These are phyloP conservation scores for Neurospora sp. DNA, from an alignment of 2,329 filamentous ascomycete species.

Conservation along the genomic window DNA sequence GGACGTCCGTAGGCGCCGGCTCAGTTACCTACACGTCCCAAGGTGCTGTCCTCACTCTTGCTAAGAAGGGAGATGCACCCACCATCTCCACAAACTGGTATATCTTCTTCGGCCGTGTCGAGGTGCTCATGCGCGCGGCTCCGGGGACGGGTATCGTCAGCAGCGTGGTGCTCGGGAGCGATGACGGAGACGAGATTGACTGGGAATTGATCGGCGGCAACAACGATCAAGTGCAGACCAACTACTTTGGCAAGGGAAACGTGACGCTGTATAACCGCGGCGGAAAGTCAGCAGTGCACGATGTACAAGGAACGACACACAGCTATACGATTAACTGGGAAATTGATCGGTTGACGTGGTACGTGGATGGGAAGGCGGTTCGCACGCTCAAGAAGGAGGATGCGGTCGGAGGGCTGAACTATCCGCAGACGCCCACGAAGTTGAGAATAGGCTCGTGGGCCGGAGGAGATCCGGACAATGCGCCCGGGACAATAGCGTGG, in stretches of 20 bases:
- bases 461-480: constrained; percentile 46
- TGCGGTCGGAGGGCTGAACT: constrained; percentile 47
- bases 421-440: constrained; percentile 66
- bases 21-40: constrained; percentile 17
- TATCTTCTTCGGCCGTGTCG: constrained; percentile 75
- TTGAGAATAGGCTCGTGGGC: constrained; percentile 62
- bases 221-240: constrained; percentile 62
- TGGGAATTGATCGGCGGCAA: constrained; percentile 73
- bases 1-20: constrained; percentile 18
- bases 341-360: constrained; percentile 52
- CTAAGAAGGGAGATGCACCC: constrained; percentile 42
- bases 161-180: constrained; percentile 65
- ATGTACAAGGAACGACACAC: constrained; percentile 44
- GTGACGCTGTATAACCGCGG: constrained; percentile 56
- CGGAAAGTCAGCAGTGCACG: constrained; percentile 41
- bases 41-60: constrained; percentile 43
- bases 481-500: constrained; percentile 62
- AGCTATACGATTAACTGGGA: constrained; percentile 64
- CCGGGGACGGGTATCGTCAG: constrained; percentile 68
- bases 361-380: constrained; percentile 49
- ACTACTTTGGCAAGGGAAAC: constrained; percentile 71
- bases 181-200: constrained; percentile 73
- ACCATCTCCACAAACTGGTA: constrained; percentile 64
- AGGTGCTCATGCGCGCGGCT: constrained; percentile 60
- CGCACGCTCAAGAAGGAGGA: constrained; percentile 53